phyloP scores from a whole-genome alignment of 1,139 yeast species.

The Pichia sp. region DNA sequence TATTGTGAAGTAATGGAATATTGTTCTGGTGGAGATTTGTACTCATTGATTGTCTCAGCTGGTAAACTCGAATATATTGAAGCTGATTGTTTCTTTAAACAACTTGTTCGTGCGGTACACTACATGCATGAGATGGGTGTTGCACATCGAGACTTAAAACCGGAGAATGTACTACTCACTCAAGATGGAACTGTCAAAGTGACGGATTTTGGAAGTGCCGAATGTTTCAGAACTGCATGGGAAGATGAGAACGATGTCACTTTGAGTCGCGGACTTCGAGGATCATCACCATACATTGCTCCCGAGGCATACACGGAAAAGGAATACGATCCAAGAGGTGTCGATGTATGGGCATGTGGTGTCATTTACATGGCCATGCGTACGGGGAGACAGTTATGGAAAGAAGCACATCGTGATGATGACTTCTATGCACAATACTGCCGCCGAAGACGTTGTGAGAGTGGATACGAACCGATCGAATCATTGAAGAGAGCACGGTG shows the following conservation, averaged over 20 bases:
- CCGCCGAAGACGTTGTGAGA: conserved; percentile 65
- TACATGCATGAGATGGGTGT: conserved; percentile 99
- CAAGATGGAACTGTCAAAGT: conserved; percentile 76
- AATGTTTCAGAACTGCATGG: conserved; percentile 97
- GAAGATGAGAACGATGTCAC: conserved; percentile 77
- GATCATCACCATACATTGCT: conserved; percentile 89
- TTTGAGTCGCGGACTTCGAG: conserved; percentile 76
- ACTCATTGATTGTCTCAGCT: conserved; percentile 74
- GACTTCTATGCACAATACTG: conserved; percentile 72
- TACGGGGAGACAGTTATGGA: conserved; percentile 93
- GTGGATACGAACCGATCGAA: conserved; percentile 92
- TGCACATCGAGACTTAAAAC: conserved; percentile 90
- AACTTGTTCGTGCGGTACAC: conserved; percentile 80
- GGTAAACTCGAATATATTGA: conserved; percentile 81
- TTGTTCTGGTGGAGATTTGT: conserved; percentile 92
- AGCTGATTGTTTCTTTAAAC: conserved; percentile 95
- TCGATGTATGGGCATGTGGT: conserved; percentile 96
- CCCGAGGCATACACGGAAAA: conserved; percentile 81
- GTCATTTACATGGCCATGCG: conserved; percentile 98
- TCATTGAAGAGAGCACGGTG: conserved; percentile 74
- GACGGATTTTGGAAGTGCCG: conserved; percentile 94
- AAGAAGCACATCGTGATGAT: conserved; percentile 72
- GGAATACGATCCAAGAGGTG: conserved; percentile 84
- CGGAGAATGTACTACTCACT: conserved; percentile 82
- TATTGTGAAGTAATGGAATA: conserved; percentile 97